Conservation (phyloP, 495 filamentous ascomycete genomes). For the Annulohypoxylon maeteangense region DNA sequence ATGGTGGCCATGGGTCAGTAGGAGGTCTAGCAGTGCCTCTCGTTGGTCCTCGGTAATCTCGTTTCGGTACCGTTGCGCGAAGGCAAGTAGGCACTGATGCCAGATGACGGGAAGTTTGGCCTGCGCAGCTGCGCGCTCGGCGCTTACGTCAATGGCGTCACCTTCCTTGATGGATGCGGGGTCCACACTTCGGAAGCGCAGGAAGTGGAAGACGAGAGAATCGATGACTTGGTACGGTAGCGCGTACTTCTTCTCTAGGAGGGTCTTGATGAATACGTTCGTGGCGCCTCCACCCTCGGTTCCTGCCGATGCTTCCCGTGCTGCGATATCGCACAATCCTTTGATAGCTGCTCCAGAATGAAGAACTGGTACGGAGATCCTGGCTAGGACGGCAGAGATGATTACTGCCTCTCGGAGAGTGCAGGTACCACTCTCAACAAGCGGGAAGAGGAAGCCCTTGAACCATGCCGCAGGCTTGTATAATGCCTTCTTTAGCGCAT, state of each 20-base stretch:
- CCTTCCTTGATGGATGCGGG: conserved; percentile 52
- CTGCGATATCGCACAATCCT: conserved; percentile 90
- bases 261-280: conserved; percentile 89
- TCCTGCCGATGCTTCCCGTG: conserved; percentile 77
- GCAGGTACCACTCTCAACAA: conserved; percentile 69
- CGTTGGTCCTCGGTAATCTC: conserved; percentile 74
- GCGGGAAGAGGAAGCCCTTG: conserved; percentile 93
- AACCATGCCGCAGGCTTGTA: conserved; percentile 98
- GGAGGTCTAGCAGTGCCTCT: conserved; percentile 87
- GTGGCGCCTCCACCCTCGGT: conserved; percentile 83
- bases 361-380: conserved; percentile 73
- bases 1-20: conserved; percentile 87
- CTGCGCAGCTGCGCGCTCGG: conserved; percentile 60
- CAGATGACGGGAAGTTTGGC: conserved; percentile 83
- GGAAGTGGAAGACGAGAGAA: conserved; percentile 93
- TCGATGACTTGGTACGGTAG: conserved; percentile 91
- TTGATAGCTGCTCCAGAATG: conserved; percentile 94
- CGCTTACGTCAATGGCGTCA: conserved; percentile 58
- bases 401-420: conserved; percentile 93
- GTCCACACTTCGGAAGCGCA: conserved; percentile 78
- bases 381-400: conserved; percentile 80
- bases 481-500: conserved; percentile 87
- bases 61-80: conserved; percentile 93
- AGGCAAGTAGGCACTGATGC: conserved; percentile 85
- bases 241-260: conserved; percentile 97